Evolutionary conservation across 345 rosid genomes (phyloP).

Genomic region (Laguncularia racemosa): DNA sequence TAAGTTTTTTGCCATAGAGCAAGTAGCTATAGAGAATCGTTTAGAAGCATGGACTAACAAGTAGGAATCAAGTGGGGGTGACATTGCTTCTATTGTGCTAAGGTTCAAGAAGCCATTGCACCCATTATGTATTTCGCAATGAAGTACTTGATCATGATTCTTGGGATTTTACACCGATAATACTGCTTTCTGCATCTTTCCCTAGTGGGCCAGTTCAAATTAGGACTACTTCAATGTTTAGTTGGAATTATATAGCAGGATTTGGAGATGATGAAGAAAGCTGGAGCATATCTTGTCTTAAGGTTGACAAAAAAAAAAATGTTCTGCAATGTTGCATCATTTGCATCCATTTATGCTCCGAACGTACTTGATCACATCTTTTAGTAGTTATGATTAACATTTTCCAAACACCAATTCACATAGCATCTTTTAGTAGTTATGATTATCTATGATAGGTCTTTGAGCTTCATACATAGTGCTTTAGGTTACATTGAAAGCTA

Average conservation of each 20-base stretch:
- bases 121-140: constrained; percentile 85
- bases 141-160: constrained; percentile 85
- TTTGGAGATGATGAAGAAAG: constrained; percentile 99
- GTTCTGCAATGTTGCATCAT: too few species aligned
- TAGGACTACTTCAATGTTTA: constrained; percentile 56
- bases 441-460: too few species aligned
- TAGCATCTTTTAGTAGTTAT: too few species aligned
- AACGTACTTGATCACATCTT: too few species aligned
- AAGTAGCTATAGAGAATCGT: constrained; percentile 50
- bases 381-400: too few species aligned
- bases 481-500: too few species aligned
- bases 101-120: constrained; percentile 69
- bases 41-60: constrained; percentile 69
- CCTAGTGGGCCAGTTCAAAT: constrained; percentile 32
- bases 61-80: constrained; percentile 77
- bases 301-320: too few species aligned
- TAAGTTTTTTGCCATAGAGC: constrained; percentile 83
- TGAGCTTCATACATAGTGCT: too few species aligned
- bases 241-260: constrained; percentile 93
- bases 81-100: constrained; percentile 49
- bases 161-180: constrained; percentile 86
- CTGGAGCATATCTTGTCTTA: constrained; percentile 18
- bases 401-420: too few species aligned
- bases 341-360: too few species aligned
- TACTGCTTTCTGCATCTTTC: constrained; percentile 75